phyloP scores from a whole-genome alignment of 2,329 filamentous ascomycete genomes.

The Botrytis byssoidea region DNA sequence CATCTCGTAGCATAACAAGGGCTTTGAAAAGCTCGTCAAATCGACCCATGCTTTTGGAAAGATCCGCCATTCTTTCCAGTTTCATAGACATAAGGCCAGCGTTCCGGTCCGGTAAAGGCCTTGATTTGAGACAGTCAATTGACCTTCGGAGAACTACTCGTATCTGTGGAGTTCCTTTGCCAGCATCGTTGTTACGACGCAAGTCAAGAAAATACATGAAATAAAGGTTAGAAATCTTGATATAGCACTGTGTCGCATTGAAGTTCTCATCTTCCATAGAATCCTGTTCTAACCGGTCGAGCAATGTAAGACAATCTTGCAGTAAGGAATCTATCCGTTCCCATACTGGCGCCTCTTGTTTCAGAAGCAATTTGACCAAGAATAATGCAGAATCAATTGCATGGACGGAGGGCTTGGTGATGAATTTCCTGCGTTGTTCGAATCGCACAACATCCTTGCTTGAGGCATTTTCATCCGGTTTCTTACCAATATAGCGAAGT shows the following conservation, averaged over 20 bases:
- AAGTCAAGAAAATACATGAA: conserved; percentile 60
- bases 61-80: conserved; percentile 64
- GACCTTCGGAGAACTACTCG: conserved; percentile 59
- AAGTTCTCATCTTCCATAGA: conserved; percentile 35
- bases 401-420: conserved; percentile 51
- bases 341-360: conserved; percentile 51
- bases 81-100: conserved; percentile 61
- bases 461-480: conserved; percentile 50
- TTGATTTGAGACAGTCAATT: conserved; percentile 59
- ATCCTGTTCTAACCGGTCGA: conserved; percentile 50
- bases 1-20: conserved; percentile 59
- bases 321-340: conserved; percentile 56
- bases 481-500: conserved; percentile 60
- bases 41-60: conserved; percentile 54
- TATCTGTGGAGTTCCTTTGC: conserved; percentile 47
- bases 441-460: conserved; percentile 60
- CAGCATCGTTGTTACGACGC: conserved; percentile 45
- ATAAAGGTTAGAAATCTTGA: conserved; percentile 71
- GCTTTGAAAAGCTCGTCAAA: conserved; percentile 57
- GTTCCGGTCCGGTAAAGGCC: conserved; percentile 54
- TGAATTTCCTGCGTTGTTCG: conserved; percentile 54
- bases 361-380: conserved; percentile 53
- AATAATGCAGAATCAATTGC: conserved; percentile 61
- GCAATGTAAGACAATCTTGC: conserved; percentile 53
- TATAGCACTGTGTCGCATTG: conserved; percentile 48